Evolutionary conservation across 345 rosid genomes (phyloP), one percentile per base, ranked within the genome.

Genomic region (Rhodamnia argentea): DNA sequence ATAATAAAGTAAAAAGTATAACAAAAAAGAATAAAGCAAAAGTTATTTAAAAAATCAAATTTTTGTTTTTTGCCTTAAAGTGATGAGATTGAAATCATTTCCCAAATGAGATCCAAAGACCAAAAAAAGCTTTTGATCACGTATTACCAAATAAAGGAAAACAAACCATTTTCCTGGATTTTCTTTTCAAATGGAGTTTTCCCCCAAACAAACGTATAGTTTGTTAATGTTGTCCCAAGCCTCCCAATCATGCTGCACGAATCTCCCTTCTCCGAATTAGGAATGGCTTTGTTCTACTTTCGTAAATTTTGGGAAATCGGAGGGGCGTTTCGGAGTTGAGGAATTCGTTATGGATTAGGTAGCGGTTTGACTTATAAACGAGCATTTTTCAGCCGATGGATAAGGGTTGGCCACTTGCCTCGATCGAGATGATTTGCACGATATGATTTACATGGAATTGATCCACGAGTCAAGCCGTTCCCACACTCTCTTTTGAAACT

Each of bases 321-420:
- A 55, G n/a, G 22, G 64, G 85, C 47, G 23, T 59, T 50, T 52
- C 11, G 40, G n/a, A 3, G 13, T 52, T 14, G 74, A 53, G 22
- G 1, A 24, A 54, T 32, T 82, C 54, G 84, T 57, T 51, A 27
- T 27, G n/a, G 82, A 52, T 86, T 86, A 37, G 87, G 87, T 82
- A 37, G 82, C 82, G 85, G 78, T 83, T 83, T 83, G 87, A 86
- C 87, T 50, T 6, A 27, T 26, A 51, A 59, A 16, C 3, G 7
- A 70, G 32, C 1, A 82, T 82, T 42, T 52, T 16, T 23, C 14
- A 10, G 32, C 29, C n/a, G 76, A 86, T 32, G 54, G 87, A 86
- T 86, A 85, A 86, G 82, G 85, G 85, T 86, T 86, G 87, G 87
- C 82, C 87, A 86, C 87, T 86, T 86, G 85, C 87, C 85, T 82